These are phyloP conservation scores for Yamadazyma conglobata DNA, from an alignment of 1,139 yeast species.

Conservation along the genomic window DNA sequence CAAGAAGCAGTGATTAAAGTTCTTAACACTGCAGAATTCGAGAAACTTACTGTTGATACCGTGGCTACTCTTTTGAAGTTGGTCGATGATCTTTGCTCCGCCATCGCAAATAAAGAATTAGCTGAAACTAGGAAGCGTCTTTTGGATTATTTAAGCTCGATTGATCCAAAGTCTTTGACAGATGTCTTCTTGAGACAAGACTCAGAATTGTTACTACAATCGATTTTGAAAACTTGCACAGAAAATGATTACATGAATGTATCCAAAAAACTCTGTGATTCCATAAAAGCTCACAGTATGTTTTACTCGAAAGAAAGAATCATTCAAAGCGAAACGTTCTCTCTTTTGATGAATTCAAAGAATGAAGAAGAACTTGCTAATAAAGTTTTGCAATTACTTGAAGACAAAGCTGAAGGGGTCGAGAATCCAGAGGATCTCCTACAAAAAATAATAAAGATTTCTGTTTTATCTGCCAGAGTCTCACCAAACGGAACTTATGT, in stretches of 20 bases:
- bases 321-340: constrained; percentile 10
- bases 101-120: constrained; percentile 6
- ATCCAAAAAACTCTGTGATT: constrained; percentile 1
- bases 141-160: constrained; percentile 3
- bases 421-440: background rate
- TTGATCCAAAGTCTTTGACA: constrained; percentile 3
- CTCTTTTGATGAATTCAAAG: background rate
- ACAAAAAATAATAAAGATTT: constrained; percentile 12
- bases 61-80: constrained; percentile 20
- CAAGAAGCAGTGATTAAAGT: constrained; percentile 16
- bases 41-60: constrained; percentile 6
- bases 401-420: constrained; percentile 8
- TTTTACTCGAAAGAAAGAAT: constrained; percentile 11
- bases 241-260: constrained; percentile 1
- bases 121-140: background rate
- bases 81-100: constrained; percentile 23
- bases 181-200: constrained; percentile 11
- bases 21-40: background rate
- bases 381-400: background rate
- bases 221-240: constrained; percentile 2
- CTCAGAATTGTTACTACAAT: constrained; percentile 8
- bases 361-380: constrained; percentile 3
- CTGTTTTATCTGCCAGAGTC: constrained; percentile 14
- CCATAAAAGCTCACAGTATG: constrained; percentile 8
- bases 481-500: constrained; percentile 22